Evolutionary conservation across 179 eudicot species (phyloP).

Genomic region (Silene coronaria): DNA sequence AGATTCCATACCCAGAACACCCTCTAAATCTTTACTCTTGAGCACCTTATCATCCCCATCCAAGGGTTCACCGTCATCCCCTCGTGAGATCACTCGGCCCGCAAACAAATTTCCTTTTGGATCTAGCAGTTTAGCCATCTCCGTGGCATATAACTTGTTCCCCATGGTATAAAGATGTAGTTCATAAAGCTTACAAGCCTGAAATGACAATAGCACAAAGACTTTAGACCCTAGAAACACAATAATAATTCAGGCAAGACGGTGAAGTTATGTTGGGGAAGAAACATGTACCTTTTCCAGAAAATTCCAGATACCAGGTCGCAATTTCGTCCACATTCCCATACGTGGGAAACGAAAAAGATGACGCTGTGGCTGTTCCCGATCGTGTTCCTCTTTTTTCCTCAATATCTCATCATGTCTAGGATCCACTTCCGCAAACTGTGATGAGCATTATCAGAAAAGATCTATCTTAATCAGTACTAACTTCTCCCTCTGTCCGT

Average conservation of each 20-base stretch:
- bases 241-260: neutral
- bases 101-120: slow-evolving; percentile 80
- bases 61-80: slow-evolving; percentile 73
- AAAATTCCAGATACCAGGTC: slow-evolving; percentile 97
- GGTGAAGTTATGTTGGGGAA: neutral
- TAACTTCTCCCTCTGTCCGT: too few relatives aligned
- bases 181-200: slow-evolving; percentile 93
- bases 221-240: slow-evolving; percentile 1
- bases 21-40: slow-evolving; percentile 95
- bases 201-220: slow-evolving; percentile 21
- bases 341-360: slow-evolving; percentile 92
- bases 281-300: slow-evolving; percentile 72
- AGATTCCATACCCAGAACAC: slow-evolving; percentile 98
- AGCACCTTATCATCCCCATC: slow-evolving; percentile 83
- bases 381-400: slow-evolving; percentile 94
- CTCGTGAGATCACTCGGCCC: slow-evolving; percentile 93
- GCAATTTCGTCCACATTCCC: slow-evolving; percentile 98
- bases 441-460: slow-evolving; percentile 20
- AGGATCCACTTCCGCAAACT: slow-evolving; percentile 87
- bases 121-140: slow-evolving; percentile 99
- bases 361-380: slow-evolving; percentile 77
- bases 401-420: slow-evolving; percentile 84
- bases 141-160: slow-evolving; percentile 92
- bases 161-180: slow-evolving; percentile 96
- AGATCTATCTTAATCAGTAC: neutral